These are phyloP conservation scores for Pseudogymnoascus sp. DNA, from an alignment of 2,329 filamentous ascomycete genomes.

Conservation along the genomic window DNA sequence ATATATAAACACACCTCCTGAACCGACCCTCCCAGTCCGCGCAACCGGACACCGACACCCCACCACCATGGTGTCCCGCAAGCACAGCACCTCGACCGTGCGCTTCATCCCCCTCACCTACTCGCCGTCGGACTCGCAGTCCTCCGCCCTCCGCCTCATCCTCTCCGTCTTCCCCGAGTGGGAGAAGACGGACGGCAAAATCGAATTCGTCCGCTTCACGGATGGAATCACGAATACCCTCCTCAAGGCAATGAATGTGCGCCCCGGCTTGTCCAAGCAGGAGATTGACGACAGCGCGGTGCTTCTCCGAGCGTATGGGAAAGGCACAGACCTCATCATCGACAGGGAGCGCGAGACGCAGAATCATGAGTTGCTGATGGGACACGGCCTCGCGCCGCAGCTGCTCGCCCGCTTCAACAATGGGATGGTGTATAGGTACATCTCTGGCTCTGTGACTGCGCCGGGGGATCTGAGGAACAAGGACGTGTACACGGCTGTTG, in stretches of 20 bases:
- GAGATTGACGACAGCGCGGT: constrained; percentile 79
- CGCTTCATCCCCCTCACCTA: constrained; percentile 70
- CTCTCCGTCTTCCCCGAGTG: constrained; percentile 77
- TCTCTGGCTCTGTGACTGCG: constrained; percentile 72
- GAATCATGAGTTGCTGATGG: constrained; percentile 81
- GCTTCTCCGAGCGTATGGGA: constrained; percentile 86
- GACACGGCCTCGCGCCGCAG: constrained; percentile 73
- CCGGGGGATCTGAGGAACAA: constrained; percentile 73
- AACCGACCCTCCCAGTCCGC: not conserved
- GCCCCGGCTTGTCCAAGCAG: constrained; percentile 63
- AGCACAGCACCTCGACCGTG: constrained; percentile 33
- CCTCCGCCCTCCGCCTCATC: constrained; percentile 74
- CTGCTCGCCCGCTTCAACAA: constrained; percentile 91
- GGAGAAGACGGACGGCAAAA: constrained; percentile 63
- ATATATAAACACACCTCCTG: not conserved
- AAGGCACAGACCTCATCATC: constrained; percentile 90
- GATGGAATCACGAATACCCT: constrained; percentile 97
- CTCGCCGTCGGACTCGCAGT: constrained; percentile 67
- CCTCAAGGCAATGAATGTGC: constrained; percentile 68
- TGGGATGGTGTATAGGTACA: constrained; percentile 89
- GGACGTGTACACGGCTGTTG: constrained; percentile 75
- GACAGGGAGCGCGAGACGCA: constrained; percentile 80
- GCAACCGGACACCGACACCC: not conserved
- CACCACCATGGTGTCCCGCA: constrained; percentile 8
- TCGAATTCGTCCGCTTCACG: constrained; percentile 87